Base-by-base conservation (phyloP, 192 early-diverging fungal genomes). In the Borealophlyctis nickersoniae region DNA sequence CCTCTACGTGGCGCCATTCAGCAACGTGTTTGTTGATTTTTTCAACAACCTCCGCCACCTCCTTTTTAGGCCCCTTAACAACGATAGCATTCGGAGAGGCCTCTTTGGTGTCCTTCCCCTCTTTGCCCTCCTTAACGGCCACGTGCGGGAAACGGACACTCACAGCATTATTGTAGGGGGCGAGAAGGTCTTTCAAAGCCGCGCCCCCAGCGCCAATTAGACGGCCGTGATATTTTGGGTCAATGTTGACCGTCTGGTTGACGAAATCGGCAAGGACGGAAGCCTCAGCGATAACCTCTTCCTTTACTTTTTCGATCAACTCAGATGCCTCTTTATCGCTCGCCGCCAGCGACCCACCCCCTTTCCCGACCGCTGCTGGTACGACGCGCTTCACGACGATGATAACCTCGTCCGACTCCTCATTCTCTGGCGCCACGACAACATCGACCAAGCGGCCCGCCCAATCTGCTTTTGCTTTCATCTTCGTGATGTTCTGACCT, bases 401-500 rank as follows among this genome's bases (percentile, higher is more conserved):
- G 4, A 96, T 68, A 45, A 98, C 81, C 52, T 87, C 87, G 62
- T 85, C 78, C n/a, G 76, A 81, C 28, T 86, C 81, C 9, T 88
- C 82, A 54, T 74, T 67, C 55, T 77, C 77, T 60, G 84, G 74
- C 30, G 92, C 90, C n/a, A 94, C 86, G 56, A 96, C 81, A 3
- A 92, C 79, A 62, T 89, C 91, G 3, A 93, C 88, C 16, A 79
- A 73, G 0, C 71, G 57, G 27, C 78, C 81, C 4, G 74, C 72
- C 75, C 75, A 81, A 28, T 88, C 87, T 51, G 85, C 80, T 64
- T 83, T 86, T 30, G 80, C 81, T 62, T 89, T 91, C 56, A 97
- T 69, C 58, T 89, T 90, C 64, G 79, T 85, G 62, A 98, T 88
- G 74, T 92, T 89, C 55, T 85, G 84, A 63, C 94, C 93, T 27